Base-by-base conservation (phyloP, 2,329 filamentous ascomycete genomes). In the Diaporthe citrichinensis region DNA sequence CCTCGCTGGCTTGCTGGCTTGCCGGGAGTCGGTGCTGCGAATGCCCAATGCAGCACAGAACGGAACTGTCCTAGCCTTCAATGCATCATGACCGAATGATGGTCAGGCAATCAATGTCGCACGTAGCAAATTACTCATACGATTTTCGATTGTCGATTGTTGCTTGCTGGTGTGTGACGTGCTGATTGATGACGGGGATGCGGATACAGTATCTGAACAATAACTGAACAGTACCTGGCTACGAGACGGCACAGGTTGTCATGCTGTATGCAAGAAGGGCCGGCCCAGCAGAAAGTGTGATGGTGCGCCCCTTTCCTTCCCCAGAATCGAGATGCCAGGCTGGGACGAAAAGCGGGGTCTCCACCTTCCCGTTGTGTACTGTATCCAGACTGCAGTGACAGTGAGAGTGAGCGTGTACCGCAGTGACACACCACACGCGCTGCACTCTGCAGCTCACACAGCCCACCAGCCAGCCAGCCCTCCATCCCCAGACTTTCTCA, bases 341-440 rank as follows among this genome's bases (percentile, higher is more conserved):
- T 28, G 65, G 8, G 65, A 55, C 34, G 34, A 69, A 69, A 69
- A 61, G 71, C 71, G 71, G 71, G 71, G 71, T 72, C 65, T 69
- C 46, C 25, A 65, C 61, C 39, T 53, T 69, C 46, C 65, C 49
- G 46, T 36, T 36, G 34, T 55, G 46, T 39, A 36, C 34, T 39
- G n/a, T n/a, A n/a, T n/a, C 17, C 44, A 9, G 17, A 10, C 17
- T 23, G 23, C 36, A 31, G 25, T 20, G 15, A 31, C 25, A 15
- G 34, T 46, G n/a, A 25, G 20, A 39, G 57, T n/a, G 20, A 14
- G 31, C 55, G 34, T n/a, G 14, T 59, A 39, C 36, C 36, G 57
- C 5, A 31, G 39, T 31, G 36, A 25, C 39, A 62, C 39, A 23
- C 41, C 41, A 31, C 55, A 39, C 41, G 5, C 14, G 39, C 71